Evolutionary conservation across 2,329 filamentous ascomycete species (phyloP), one percentile per base, ranked within the genome.

Genomic region (Aspergillus piperis): DNA sequence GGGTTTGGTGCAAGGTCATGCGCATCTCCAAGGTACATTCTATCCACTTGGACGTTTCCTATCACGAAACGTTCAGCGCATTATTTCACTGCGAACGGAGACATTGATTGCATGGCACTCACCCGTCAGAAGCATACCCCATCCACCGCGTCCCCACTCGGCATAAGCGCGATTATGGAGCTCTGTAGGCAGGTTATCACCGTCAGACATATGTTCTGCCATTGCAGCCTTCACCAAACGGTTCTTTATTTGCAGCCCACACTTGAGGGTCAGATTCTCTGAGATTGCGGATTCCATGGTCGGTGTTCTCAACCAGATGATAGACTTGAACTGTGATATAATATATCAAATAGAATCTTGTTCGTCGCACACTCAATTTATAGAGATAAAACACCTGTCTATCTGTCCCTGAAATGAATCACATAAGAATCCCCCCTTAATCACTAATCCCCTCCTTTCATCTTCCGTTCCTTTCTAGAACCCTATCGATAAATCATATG

Each of bases 31-130:
- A 61, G 59, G n/a, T 61, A 32, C 15, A 19, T 21, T 8, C 27
- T 21, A 38, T 61, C 59, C 25, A 61, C 56, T 27, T 58, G 56
- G 13, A 61, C 47, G 7, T 60, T 60, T 23, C 58, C 52, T 59
- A 5, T 30, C 3, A 2, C 2, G n/a, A 19, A 19, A 19, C 3
- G 38, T 50, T 27, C 23, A 17, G 19, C 13, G n/a, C 21, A 17
- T 10, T 5, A 15, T 41, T 48, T 55, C 41, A 41, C 2, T 41
- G 7, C 15, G 8, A 32, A 8, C 10, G 10, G 15, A 8, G 4
- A 15, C 8, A 7, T 10, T 41, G 38, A 7, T 10, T 41, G 38
- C 3, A 8, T 5, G 13, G 38, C 38, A 17, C 27, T 52, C 38
- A 58, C 59, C 59, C 2, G 59, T 61, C n/a, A 61, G 36, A 5